Base-by-base conservation (phyloP, 2,329 filamentous ascomycete species). In the Trichoderma sp. region DNA sequence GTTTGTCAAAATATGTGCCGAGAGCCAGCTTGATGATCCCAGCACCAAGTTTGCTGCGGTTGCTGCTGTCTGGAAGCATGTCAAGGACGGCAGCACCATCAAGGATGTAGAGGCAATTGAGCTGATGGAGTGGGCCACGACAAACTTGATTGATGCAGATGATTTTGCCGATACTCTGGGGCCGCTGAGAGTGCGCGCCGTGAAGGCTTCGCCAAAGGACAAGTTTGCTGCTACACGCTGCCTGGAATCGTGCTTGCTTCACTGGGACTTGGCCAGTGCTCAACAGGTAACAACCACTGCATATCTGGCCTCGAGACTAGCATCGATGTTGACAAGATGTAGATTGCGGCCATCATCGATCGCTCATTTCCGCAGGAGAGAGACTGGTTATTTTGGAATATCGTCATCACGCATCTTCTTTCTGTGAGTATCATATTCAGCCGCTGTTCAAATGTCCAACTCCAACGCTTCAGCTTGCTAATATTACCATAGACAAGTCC, bases 261-360 rank as follows among this genome's bases (percentile, higher is more conserved):
- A 86, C 64, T 87, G 85, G 81, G 87, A 89, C 72, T 80, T 88
- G 67, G 79, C 81, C 68, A 86, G 85, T 73, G 85, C 86, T 2
- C 87, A 89, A 75, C 85, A 87, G 79, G 86, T 87, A 77, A 70
- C 27, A 7, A 1, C 1, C 6, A 11, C 8, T 8, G 10, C 10
- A 8, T 31, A 31, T 1, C 3, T 6, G 5, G 19, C 27, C 21
- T 64, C 76, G 5, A 11, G 3, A 13, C 24, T 7, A 2, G 5
- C 58, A 8, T 14, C 19, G n/a, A 3, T 1, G 61, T 21, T 60
- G 16, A 69, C 11, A 16, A 3, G 49, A n/a, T 13, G 6, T 14
- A 88, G 85, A 88, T 89, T 73, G 84, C 86, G 0, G 84, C 84
- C 1, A 81, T 83, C 0, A 73, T 88, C 31, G 86, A 88, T 70